Evolutionary conservation across 1,284 basidiomycete species (phyloP), one percentile per base, ranked within the genome.

Genomic region (Puccinia hordei): DNA sequence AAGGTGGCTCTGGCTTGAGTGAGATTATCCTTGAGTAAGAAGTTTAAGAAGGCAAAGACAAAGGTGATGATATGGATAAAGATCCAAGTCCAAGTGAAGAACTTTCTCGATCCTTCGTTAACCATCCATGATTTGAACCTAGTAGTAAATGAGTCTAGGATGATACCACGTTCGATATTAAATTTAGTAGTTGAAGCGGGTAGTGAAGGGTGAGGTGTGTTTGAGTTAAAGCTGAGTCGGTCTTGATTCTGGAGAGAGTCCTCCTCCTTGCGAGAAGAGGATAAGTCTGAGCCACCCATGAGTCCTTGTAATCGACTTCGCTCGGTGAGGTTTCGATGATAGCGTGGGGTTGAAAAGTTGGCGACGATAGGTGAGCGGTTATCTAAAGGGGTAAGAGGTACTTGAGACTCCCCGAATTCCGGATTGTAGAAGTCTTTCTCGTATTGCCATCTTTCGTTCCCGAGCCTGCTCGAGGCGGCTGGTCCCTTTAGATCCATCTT

Each of bases 71-170:
- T 24, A 24, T 38, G 24, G 51, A 73, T 65, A 53, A 55, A 44
- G 30, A 73, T 66, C 79, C 74, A 80, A 63, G 27, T 69, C 55
- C 49, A 49, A 27, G 27, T 10, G 17, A 63, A 46, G 19, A 27
- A 19, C 22, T 15, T 10, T 33, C 33, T 61, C 84, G 78, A 68
- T 84, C 86, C 94, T 84, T 95, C 93, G 85, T 95, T 95, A 85
- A 94, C 92, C 91, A 93, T 92, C 93, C 94, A 95, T 41, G 90
- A 83, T 82, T 89, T 88, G 84, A 90, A 88, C 82, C 86, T 22
- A 12, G 63, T 59, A 44, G 68, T 35, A 9, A 12, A 27, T 5
- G 59, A 68, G 44, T 76, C 44, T 30, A 76, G 35, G 41, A 63
- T 44, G 22, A 81, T 38, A 27, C 75, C 61, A 33, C 51, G 73